phyloP scores from a whole-genome alignment of 176 grass and related monocot genomes.

The Pharus latifolius region DNA sequence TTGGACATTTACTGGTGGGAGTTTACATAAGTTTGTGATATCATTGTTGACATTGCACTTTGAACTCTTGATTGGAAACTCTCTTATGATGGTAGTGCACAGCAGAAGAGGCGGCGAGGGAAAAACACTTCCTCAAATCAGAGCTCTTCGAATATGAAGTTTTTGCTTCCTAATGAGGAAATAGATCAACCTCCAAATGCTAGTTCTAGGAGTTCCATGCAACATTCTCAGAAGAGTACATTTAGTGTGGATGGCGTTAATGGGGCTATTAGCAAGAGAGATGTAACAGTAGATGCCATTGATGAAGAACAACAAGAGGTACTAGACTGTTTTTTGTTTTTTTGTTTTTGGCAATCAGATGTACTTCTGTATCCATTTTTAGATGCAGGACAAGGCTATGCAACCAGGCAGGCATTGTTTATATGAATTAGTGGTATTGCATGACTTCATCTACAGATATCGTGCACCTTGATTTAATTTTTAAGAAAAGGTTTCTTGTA shows the following conservation, averaged over 20 bases:
- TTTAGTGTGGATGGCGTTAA: conserved; percentile 7
- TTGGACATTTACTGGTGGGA: not conserved
- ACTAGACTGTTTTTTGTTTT: not conserved
- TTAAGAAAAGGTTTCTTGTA: not conserved
- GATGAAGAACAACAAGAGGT: conserved; percentile 25
- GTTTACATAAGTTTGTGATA: not conserved
- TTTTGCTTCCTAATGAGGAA: not conserved
- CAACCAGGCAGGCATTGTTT: too few relatives aligned
- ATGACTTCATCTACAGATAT: too few relatives aligned
- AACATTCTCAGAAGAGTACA: conserved; percentile 10
- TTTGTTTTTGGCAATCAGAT: not conserved
- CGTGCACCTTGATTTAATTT: too few relatives aligned
- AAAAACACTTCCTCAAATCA: conserved; percentile 8
- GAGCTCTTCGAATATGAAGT: not conserved
- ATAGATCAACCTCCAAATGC: not conserved
- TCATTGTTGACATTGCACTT: not conserved
- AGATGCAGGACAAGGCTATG: not conserved
- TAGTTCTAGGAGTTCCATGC: not conserved
- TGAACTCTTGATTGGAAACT: not conserved
- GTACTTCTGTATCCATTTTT: not conserved
- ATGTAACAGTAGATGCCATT: not conserved
- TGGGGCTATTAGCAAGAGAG: conserved; percentile 10
- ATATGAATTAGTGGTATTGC: too few relatives aligned
- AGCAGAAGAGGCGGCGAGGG: conserved; percentile 14
- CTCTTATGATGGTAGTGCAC: conserved; percentile 11